A percentile compares a stretch with the other conserved stretches of the same genome.
phyloP scores from a whole-genome alignment of 2,329 filamentous ascomycete species.

The Coleophoma eucalyptorum region DNA sequence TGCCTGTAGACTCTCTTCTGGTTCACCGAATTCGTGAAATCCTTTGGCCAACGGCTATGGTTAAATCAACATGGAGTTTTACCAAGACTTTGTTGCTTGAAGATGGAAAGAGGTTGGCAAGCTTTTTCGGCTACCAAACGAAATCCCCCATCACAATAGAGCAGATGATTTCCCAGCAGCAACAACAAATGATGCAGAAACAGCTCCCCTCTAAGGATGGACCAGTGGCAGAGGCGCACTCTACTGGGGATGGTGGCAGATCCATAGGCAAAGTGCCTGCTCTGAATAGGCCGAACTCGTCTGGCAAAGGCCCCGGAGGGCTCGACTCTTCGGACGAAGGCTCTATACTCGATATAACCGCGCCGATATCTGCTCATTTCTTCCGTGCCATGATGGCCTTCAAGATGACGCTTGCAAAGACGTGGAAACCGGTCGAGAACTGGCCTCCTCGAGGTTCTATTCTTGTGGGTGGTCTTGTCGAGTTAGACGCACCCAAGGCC shows the following conservation, averaged over 20 bases:
- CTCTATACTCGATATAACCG: background rate
- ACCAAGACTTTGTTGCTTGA: constrained; percentile 42
- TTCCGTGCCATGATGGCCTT: constrained; percentile 21
- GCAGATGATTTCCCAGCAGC: constrained; percentile 15
- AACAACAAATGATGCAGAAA: constrained; percentile 16
- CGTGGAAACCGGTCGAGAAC: constrained; percentile 40
- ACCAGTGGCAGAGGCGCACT: background rate
- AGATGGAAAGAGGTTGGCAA: constrained; percentile 34
- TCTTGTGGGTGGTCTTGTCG: constrained; percentile 49
- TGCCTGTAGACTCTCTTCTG: constrained; percentile 42
- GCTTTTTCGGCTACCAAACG: constrained; percentile 40
- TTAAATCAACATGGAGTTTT: constrained; percentile 49
- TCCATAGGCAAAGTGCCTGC: background rate
- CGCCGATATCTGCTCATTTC: constrained; percentile 17
- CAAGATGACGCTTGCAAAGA: constrained; percentile 28
- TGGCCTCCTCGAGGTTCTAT: constrained; percentile 48
- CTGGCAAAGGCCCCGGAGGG: constrained; percentile 4
- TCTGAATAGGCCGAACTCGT: constrained; percentile 3
- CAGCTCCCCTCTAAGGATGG: constrained; percentile 14
- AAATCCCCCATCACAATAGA: constrained; percentile 16
- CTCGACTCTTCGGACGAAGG: constrained; percentile 4
- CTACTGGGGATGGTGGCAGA: background rate
- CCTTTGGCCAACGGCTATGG: constrained; percentile 50
- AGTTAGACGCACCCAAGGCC: constrained; percentile 42
- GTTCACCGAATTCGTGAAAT: constrained; percentile 43